These are phyloP conservation scores for Sodiomyces alkalinus DNA, from an alignment of 2,329 filamentous ascomycete species.

Conservation along the genomic window DNA sequence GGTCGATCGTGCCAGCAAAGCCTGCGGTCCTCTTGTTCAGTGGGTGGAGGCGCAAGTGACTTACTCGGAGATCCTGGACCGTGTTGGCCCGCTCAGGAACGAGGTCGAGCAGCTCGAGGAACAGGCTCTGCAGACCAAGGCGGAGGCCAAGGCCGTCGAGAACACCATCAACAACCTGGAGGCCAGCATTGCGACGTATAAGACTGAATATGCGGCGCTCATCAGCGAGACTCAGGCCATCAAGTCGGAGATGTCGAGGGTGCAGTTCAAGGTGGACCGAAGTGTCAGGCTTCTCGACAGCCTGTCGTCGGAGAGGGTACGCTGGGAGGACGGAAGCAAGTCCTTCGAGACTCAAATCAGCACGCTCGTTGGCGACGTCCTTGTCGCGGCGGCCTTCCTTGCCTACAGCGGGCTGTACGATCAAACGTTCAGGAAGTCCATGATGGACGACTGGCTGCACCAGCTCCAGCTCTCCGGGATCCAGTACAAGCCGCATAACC, in stretches of 20 bases:
- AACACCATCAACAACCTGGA: slow-evolving; percentile 75
- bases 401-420: slow-evolving; percentile 96
- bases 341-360: slow-evolving; percentile 97
- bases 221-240: slow-evolving; percentile 97
- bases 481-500: slow-evolving; percentile 83
- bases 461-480: slow-evolving; percentile 90
- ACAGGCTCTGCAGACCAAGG: slow-evolving; percentile 80
- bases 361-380: slow-evolving; percentile 87
- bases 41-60: slow-evolving; percentile 96
- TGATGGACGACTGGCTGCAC: slow-evolving; percentile 95
- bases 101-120: slow-evolving; percentile 82
- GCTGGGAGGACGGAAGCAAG: slow-evolving; percentile 95
- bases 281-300: slow-evolving; percentile 90
- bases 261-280: slow-evolving; percentile 95
- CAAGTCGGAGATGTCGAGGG: slow-evolving; percentile 89
- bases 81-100: slow-evolving; percentile 79
- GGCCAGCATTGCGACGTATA: slow-evolving; percentile 84
- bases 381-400: slow-evolving; percentile 92
- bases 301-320: slow-evolving; percentile 77
- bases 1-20: slow-evolving; percentile 91
- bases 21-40: slow-evolving; percentile 89
- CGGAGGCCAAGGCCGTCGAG: slow-evolving; percentile 81
- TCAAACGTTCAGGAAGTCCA: slow-evolving; percentile 92
- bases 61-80: slow-evolving; percentile 93
- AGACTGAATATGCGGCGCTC: slow-evolving; percentile 85